Base-by-base conservation (phyloP, 208 protist species). In the Leishmania tropica region DNA sequence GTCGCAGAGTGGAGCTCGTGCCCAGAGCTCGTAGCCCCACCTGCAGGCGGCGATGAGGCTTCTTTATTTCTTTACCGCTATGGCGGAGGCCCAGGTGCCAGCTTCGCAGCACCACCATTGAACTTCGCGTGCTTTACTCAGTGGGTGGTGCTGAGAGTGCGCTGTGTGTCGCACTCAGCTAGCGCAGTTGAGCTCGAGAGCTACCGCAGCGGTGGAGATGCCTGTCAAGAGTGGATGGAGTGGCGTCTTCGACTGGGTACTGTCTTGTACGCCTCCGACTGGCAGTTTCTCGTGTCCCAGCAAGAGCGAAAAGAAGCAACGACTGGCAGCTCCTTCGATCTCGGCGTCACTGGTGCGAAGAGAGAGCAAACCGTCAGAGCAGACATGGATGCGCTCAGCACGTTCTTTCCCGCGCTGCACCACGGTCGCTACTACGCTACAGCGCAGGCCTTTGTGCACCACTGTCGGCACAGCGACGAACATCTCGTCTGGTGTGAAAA, bases 371-470 rank as follows among this genome's bases (percentile, higher is more conserved):
- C 76, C 24, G 56, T 75, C 2, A 80, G 35, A 2, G 81, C 81
- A 6, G 93, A 96, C 70, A 76, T 78, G 58, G 90, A 89, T 76
- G 93, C 93, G 4, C 80, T 96, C 28, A 78, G 84, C 58, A 81
- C 85, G 35, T 77, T 95, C 53, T 95, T 96, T 79, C 93, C 93
- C 40, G 90, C 87, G 3, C 37, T 94, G 31, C 93, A 96, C 76
- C 81, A 90, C 86, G 85, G 85, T 8, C 67, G 58, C 35, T 87
- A 92, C 81, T 96, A 90, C 75, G 45, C 54, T 51, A 89, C 84
- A 17, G 77, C 84, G 35, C 78, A 85, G 40, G 88, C 77, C 1
- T 94, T 95, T 73, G 83, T 88, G 19, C 73, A 84, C 31, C 93
- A 96, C 84, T 95, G 87, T 79, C 80, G 62, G 7, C 84, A 81